Evolutionary conservation across 495 filamentous ascomycete genomes (phyloP), one percentile per base, ranked within the genome.

Genomic region (Podospora didyma): DNA sequence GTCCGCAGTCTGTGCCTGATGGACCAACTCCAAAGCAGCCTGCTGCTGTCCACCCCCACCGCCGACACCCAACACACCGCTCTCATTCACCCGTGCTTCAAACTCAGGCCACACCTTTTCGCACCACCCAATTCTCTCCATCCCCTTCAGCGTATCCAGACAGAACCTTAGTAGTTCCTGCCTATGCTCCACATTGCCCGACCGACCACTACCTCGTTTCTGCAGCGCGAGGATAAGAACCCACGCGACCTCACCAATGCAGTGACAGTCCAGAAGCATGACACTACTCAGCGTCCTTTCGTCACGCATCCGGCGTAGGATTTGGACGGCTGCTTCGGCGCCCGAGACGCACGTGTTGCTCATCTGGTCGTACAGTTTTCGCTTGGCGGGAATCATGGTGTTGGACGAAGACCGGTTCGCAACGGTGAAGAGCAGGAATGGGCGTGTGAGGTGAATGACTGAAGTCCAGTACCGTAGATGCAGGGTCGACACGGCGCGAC

Each of bases 41-140:
- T 31, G 26, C 26, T 31, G 26, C 26, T 31, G 26, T n/a, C n/a
- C 26, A 31, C 4, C 3, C 26, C 26, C 3, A 31, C 26, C 3
- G 26, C 3, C 4, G 26, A 31, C 17, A 24, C 41, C 31, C 28
- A 52, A 23, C 5, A 52, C 49, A n/a, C 49, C 49, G 23, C 49
- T 52, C 49, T 52, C 49, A 16, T 20, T 22, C 20, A 52, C 49
- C 20, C 49, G 31, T n/a, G 49, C 49, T 34, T 52, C 49, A 16
- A 52, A 42, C 49, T 52, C 49, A 5, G 49, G 49, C 35, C n/a
- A 16, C 0, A 52, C 49, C 21, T 52, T 52, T 16, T 39, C 31
- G 17, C 49, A 52, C 49, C 49, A 52, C 16, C 49, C 49, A 21
- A 52, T 21, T 17, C 16, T 19, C 49, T 52, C 49, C 49, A 52